Evolutionary conservation across 1,139 yeast genomes (phyloP), one percentile per base, ranked within the genome.

Genomic region (Pneumocystis murina): DNA sequence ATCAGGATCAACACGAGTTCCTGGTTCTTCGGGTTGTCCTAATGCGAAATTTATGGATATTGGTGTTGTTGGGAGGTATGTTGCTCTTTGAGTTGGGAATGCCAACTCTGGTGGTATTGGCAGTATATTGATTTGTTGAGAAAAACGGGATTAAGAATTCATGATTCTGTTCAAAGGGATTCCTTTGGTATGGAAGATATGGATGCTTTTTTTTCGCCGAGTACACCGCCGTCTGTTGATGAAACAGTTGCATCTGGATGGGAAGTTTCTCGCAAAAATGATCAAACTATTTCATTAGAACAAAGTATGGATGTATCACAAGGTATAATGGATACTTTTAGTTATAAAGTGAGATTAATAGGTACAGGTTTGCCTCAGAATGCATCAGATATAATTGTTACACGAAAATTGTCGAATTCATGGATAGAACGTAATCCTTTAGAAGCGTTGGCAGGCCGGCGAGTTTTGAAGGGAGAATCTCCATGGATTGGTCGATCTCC

Each of bases 151-250:
- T 59, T 66, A 30, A 60, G 64, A 20, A 64, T 66, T 40, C 61
- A 55, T 33, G 68, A 66, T 38, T 64, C 65, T 12, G 68, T 68
- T 39, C 61, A 60, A 24, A 80, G 82, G 68, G 94, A 87, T 72
- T 81, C 81, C 65, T 80, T 83, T 71, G 86, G 89, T 48, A 82
- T 88, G 85, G 96, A 89, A 71, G 87, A 85, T 69, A 74, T 88
- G 58, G 87, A 86, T 68, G 95, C 84, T 64, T 89, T 86, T 75
- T 88, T 87, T 69, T 79, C 79, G 24, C 73, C 72, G 17, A 66
- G 64, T 16, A 65, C 64, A 33, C 60, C 65, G 28, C 60, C 59
- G 30, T 60, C 63, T 12, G 36, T 43, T 33, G 58, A 41, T 54
- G 62, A 58, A 39, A 33, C 39, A 20, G 20, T n/a, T 33, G 16